Conservation (phyloP, 2,329 filamentous ascomycete genomes). For the Grosmannia penicillata region DNA sequence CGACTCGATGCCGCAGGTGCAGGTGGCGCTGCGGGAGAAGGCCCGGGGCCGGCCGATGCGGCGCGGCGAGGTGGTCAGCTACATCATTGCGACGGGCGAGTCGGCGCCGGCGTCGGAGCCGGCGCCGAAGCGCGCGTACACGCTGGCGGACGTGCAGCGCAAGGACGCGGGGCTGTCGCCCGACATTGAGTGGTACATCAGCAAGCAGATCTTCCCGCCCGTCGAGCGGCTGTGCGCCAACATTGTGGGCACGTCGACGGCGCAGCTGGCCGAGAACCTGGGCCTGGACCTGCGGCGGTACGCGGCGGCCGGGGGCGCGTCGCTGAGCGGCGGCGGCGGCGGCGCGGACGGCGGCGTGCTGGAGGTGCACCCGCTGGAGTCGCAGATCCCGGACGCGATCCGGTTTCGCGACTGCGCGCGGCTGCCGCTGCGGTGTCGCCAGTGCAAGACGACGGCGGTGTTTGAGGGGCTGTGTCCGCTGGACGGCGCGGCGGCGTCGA, state of each 20-base stretch:
- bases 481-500: constrained; percentile 25
- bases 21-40: constrained; percentile 81
- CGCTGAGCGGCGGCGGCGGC: constrained; percentile 30
- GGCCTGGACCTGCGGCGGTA: constrained; percentile 87
- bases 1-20: constrained; percentile 90
- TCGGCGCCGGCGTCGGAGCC: constrained; percentile 37
- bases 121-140: constrained; percentile 78
- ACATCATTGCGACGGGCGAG: constrained; percentile 63
- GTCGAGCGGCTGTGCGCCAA: constrained; percentile 96
- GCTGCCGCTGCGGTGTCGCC: constrained; percentile 64
- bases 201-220: constrained; percentile 95
- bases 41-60: constrained; percentile 77
- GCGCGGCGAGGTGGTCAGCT: constrained; percentile 90
- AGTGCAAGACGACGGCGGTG: constrained; percentile 54
- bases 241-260: constrained; percentile 81
- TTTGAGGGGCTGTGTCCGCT: constrained; percentile 76
- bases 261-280: constrained; percentile 80
- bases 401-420: constrained; percentile 74
- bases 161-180: constrained; percentile 60
- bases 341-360: constrained; percentile 35
- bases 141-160: constrained; percentile 72
- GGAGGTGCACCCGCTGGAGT: constrained; percentile 83
- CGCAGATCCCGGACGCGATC: constrained; percentile 80
- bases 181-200: constrained; percentile 95
- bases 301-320: constrained; percentile 28